These are phyloP conservation scores for Limonium bicolor DNA, from an alignment of 148 eudicot species.

Conservation along the genomic window DNA sequence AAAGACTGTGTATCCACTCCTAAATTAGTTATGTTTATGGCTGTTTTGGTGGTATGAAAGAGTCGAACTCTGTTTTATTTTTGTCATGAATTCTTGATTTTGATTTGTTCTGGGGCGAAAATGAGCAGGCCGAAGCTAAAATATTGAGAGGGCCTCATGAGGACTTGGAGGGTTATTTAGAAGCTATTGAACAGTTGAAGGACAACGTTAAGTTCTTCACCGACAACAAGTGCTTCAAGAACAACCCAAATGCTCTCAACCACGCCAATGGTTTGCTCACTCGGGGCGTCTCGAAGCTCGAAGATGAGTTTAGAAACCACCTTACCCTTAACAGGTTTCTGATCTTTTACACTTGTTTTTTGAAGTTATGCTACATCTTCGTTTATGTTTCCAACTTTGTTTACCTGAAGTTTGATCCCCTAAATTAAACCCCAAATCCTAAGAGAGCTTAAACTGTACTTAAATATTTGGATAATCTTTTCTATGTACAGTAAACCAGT, in stretches of 20 bases:
- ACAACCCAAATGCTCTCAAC: conserved; percentile 38
- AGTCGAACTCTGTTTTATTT: background rate
- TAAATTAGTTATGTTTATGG: too few relatives aligned
- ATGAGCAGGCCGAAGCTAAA: conserved; percentile 65
- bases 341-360: background rate
- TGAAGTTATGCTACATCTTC: background rate
- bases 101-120: background rate
- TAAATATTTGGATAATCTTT: background rate
- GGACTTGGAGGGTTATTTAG: conserved; percentile 78
- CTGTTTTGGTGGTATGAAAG: background rate
- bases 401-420: too few relatives aligned
- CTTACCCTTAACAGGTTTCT: conserved; percentile 44
- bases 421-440: background rate
- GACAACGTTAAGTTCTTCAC: conserved; percentile 38
- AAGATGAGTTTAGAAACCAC: conserved; percentile 75
- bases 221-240: conserved; percentile 39
- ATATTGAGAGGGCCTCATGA: conserved; percentile 89
- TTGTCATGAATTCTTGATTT: background rate
- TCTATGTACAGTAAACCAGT: conserved; percentile 62
- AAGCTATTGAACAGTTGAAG: conserved; percentile 71
- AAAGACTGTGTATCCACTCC: too few relatives aligned
- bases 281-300: conserved; percentile 57
- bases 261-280: conserved; percentile 45
- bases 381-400: background rate
- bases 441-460: background rate